Percentiles rank a stretch among this genome's conserved stretches.
phyloP scores from a whole-genome alignment of 2,329 filamentous ascomycete genomes.

The Phialophora chinensis region DNA sequence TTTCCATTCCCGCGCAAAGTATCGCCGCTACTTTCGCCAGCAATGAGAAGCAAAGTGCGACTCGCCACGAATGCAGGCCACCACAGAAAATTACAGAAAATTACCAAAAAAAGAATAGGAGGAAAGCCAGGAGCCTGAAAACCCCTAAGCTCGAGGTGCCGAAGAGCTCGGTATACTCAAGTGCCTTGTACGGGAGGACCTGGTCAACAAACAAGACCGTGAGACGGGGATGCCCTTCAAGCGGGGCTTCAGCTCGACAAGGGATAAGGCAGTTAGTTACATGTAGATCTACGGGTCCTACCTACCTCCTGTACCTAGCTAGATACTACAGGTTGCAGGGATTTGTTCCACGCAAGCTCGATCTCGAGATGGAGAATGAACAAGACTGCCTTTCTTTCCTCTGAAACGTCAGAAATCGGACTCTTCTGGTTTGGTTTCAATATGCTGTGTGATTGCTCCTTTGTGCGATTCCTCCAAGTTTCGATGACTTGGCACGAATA shows the following conservation, averaged over 20 bases:
- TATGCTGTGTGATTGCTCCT: neutral
- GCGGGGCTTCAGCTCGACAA: neutral
- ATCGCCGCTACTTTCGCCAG: neutral
- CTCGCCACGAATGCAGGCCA: slow-evolving; percentile 22
- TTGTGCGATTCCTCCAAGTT: too few species aligned
- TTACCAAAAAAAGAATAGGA: slow-evolving; percentile 38
- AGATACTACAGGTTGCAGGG: neutral
- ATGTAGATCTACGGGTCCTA: neutral
- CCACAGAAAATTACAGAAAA: slow-evolving; percentile 20
- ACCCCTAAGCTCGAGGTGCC: neutral
- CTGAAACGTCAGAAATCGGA: neutral
- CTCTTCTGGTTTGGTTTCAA: neutral
- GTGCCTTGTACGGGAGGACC: neutral
- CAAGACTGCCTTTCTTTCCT: neutral
- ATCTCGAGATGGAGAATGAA: slow-evolving; percentile 2
- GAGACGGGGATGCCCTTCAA: neutral
- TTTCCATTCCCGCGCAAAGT: neutral
- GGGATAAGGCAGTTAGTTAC: neutral
- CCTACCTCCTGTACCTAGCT: neutral
- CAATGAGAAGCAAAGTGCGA: neutral
- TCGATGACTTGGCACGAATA: neutral
- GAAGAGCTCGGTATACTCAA: neutral
- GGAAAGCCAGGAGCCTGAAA: slow-evolving; percentile 30
- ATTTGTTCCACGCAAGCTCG: neutral
- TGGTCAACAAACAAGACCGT: neutral